Evolutionary conservation across 176 grass and related monocot species (phyloP), one percentile per base, ranked within the genome.

Genomic region (Zoysia japonica): DNA sequence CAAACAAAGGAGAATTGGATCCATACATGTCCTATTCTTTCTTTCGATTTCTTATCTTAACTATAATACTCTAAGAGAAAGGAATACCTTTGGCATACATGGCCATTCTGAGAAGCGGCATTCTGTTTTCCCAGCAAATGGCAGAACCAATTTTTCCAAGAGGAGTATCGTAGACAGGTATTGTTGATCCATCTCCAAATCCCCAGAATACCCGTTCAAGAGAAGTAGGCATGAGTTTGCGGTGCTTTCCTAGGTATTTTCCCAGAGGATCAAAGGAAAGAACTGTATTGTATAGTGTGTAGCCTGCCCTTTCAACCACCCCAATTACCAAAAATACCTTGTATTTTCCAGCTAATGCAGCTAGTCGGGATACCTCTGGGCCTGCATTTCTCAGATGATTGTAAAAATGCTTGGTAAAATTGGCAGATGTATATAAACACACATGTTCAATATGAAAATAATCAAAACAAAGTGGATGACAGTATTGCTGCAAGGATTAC

Each of bases 81-180:
- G 35, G 48, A 71, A 80, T 87, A 94, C 92, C 96, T 99, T 99
- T 99, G 47, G 88, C 96, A 71, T 99, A 99, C 78, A 95, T 61
- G 17, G 96, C 96, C 3, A 76, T 89, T 80, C 96, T 89, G 11
- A 93, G 20, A 79, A 99, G 92, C 63, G 92, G 96, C 96, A 99
- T 99, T 76, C 78, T 91, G 63, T 91, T 99, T 57, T 99, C 96
- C 96, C 96, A 99, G 78, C 96, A 99, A 79, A 99, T 93, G 20
- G 80, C 17, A 3, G 88, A 54, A 75, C 92, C 90, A 5, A 99
- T 95, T 74, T 95, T 99, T 72, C 96, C 96, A 57, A 99, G 12
- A 4, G 86, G 81, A 48, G 92, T 95, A 80, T 99, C 96, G 82
- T 87, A 98, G 63, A 98, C 96, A 64, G 96, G 96, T 79, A 97